Percentiles rank a stretch among this genome's conserved stretches.
Conservation (phyloP, 1,139 yeast species). For the Taiozyma sp. region DNA sequence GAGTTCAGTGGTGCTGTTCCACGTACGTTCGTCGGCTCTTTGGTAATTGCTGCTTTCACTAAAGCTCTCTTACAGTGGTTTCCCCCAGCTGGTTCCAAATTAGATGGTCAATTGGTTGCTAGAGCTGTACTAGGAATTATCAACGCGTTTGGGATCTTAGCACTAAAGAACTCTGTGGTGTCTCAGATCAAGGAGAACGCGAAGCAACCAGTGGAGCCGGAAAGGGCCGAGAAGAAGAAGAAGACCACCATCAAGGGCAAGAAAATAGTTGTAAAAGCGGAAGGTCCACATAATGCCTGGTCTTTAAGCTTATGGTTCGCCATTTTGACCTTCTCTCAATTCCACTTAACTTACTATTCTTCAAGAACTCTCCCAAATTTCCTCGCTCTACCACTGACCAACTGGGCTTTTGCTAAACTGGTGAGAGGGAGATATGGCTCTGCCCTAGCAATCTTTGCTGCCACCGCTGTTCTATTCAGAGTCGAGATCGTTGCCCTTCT, state of each 20-base stretch:
- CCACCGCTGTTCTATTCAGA: slow-evolving; percentile 65
- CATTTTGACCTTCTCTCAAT: slow-evolving; percentile 56
- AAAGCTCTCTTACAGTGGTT: slow-evolving; percentile 28
- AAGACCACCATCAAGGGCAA: not conserved
- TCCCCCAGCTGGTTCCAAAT: slow-evolving; percentile 28
- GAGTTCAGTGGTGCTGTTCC: slow-evolving; percentile 89
- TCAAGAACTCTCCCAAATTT: slow-evolving; percentile 86
- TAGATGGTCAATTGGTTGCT: slow-evolving; percentile 42
- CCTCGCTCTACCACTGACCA: slow-evolving; percentile 72
- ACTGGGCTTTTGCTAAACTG: slow-evolving; percentile 45
- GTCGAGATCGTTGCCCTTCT: slow-evolving; percentile 65
- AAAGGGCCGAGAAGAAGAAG: slow-evolving; percentile 6
- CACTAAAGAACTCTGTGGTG: slow-evolving; percentile 28
- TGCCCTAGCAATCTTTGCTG: slow-evolving; percentile 56
- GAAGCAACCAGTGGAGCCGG: slow-evolving; percentile 4
- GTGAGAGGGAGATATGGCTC: slow-evolving; percentile 41
- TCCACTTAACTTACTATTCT: slow-evolving; percentile 72
- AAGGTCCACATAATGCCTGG: slow-evolving; percentile 9
- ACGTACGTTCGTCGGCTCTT: slow-evolving; percentile 76
- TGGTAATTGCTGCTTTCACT: slow-evolving; percentile 41
- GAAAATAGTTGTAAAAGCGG: not conserved
- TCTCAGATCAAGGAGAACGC: slow-evolving; percentile 19
- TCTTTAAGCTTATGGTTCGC: slow-evolving; percentile 52
- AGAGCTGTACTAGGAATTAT: slow-evolving; percentile 50
- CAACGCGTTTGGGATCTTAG: slow-evolving; percentile 36